Percentiles rank a stretch among this genome's conserved stretches.
These are phyloP conservation scores for Alternaria sp. DNA, from an alignment of 2,329 filamentous ascomycete species.

Conservation along the genomic window DNA sequence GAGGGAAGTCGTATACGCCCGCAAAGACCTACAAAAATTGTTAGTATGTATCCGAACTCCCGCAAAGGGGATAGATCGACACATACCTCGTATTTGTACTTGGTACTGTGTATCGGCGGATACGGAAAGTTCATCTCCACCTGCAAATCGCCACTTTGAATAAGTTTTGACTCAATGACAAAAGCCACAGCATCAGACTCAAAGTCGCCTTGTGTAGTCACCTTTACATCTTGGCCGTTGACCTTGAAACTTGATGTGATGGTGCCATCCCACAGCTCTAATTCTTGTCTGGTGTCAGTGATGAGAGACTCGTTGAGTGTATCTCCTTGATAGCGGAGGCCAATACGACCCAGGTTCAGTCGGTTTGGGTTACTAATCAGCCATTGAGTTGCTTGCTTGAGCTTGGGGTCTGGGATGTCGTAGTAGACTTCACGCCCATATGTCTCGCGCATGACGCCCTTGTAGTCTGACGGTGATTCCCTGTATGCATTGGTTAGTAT, in stretches of 20 bases:
- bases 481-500: constrained; percentile 10
- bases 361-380: constrained; percentile 63
- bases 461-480: constrained; percentile 33
- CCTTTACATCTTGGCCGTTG: constrained; percentile 50
- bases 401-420: constrained; percentile 51
- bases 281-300: constrained; percentile 45
- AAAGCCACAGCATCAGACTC: constrained; percentile 58
- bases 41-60: not conserved
- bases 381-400: constrained; percentile 59
- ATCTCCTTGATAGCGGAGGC: constrained; percentile 54
- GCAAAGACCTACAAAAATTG: constrained; percentile 60
- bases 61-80: not conserved
- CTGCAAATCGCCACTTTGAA: constrained; percentile 51
- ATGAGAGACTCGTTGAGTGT: constrained; percentile 27
- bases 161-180: constrained; percentile 54
- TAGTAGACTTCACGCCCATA: constrained; percentile 55
- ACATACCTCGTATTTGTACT: constrained; percentile 37
- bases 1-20: constrained; percentile 59
- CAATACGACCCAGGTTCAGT: constrained; percentile 59
- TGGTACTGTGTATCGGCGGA: constrained; percentile 47
- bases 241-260: constrained; percentile 58
- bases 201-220: constrained; percentile 58
- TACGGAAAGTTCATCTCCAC: constrained; percentile 64
- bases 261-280: constrained; percentile 61
- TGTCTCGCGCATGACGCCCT: constrained; percentile 53